phyloP scores from a whole-genome alignment of 2,329 filamentous ascomycete genomes.

The Xylaria sp. region DNA sequence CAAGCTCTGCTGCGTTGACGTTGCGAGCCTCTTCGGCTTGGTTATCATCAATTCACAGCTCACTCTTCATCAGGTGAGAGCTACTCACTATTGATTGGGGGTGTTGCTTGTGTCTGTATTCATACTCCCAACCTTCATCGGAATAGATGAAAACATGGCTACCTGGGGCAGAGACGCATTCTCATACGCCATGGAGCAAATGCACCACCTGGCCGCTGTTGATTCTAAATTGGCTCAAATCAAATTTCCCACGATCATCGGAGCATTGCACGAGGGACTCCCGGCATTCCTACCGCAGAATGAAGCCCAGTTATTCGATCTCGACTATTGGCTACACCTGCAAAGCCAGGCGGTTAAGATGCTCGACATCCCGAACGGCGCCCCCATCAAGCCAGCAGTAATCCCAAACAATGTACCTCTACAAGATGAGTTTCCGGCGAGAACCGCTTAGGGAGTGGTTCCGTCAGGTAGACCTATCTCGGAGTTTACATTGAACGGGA shows the following conservation, averaged over 20 bases:
- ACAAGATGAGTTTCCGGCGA: neutral
- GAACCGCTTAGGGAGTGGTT: constrained; percentile 13
- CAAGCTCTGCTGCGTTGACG: neutral
- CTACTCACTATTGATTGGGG: neutral
- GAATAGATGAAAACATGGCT: neutral
- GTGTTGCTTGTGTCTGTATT: neutral
- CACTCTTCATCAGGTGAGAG: too few species aligned
- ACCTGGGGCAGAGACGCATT: neutral
- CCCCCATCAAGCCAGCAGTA: neutral
- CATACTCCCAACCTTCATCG: neutral
- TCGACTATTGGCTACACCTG: neutral
- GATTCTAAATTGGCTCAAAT: neutral
- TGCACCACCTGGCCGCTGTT: neutral
- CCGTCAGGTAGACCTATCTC: neutral
- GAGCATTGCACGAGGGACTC: neutral
- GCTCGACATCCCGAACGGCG: neutral
- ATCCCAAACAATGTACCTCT: neutral
- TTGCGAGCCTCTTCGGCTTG: neutral
- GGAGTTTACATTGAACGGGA: neutral
- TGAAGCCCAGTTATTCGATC: neutral
- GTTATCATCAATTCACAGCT: neutral
- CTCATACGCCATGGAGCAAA: neutral
- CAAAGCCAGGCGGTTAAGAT: neutral
- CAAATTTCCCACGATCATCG: neutral
- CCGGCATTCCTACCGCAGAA: neutral